Evolutionary conservation across 192 early-diverging fungal genomes (phyloP).

Genomic region (Entophlyctis luteolus): DNA sequence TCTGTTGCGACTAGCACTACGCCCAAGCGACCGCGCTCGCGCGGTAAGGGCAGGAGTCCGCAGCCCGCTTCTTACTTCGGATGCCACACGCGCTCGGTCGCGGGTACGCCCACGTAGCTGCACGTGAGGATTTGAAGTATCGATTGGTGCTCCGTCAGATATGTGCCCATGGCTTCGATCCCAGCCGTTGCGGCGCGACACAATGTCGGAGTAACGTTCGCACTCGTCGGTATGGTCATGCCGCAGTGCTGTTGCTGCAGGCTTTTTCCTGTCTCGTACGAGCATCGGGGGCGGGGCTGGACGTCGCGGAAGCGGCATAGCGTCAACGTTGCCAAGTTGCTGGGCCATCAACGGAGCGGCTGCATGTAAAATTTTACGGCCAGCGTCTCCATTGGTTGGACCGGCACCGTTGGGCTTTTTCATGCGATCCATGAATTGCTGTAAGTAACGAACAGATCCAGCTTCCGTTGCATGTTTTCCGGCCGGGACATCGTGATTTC

Average conservation of each 20-base stretch:
- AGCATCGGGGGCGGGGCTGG: neutral
- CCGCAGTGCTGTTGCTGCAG: neutral
- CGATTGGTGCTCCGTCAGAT: neutral
- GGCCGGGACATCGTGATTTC: no score
- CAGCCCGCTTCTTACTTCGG: no score
- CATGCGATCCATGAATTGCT: constrained; percentile 17
- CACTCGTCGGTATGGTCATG: neutral
- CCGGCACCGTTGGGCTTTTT: constrained; percentile 7
- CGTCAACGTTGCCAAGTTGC: no score
- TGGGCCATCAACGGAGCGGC: neutral
- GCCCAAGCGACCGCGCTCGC: no score
- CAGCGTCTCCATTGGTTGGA: neutral
- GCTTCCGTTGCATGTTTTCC: no score
- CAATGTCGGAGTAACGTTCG: constrained; percentile 13
- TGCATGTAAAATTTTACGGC: no score
- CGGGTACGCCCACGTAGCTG: no score
- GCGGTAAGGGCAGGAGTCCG: neutral
- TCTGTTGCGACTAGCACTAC: neutral
- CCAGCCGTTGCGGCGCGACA: constrained; percentile 4
- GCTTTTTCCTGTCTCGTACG: neutral
- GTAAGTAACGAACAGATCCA: constrained; percentile 14
- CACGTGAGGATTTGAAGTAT: no score
- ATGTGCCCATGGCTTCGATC: neutral
- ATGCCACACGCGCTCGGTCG: no score
- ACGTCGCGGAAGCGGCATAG: neutral